phyloP scores from a whole-genome alignment of 495 filamentous ascomycete genomes.

The Hyaloscypha variabilis region DNA sequence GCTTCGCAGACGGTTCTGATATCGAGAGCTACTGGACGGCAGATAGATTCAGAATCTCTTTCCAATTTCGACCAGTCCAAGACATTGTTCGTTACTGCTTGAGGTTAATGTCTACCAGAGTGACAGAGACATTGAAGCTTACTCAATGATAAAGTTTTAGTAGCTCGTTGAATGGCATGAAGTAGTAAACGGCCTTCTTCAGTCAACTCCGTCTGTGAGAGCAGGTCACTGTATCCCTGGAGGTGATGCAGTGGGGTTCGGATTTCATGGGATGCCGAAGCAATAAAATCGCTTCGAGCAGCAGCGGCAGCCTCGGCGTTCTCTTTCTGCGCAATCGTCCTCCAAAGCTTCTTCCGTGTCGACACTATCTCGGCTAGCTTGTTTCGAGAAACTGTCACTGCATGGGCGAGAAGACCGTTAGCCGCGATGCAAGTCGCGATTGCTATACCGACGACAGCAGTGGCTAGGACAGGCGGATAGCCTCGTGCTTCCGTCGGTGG shows the following conservation, averaged over 20 bases:
- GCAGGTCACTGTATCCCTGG: conserved; percentile 34
- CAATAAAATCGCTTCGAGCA: conserved; percentile 34
- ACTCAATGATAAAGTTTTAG: conserved; percentile 35
- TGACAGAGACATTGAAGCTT: neutral
- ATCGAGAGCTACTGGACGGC: conserved; percentile 32
- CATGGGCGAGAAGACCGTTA: conserved; percentile 35
- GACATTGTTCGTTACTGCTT: conserved; percentile 35
- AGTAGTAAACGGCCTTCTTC: conserved; percentile 34
- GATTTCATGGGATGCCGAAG: conserved; percentile 36
- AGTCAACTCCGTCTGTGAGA: conserved; percentile 33
- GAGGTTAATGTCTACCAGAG: conserved; percentile 4
- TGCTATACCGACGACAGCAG: conserved; percentile 31
- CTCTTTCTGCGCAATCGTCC: conserved; percentile 35
- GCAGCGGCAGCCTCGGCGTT: conserved; percentile 34
- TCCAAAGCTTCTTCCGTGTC: conserved; percentile 34
- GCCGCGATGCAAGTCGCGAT: conserved; percentile 34
- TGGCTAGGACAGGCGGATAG: conserved; percentile 31
- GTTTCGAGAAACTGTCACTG: conserved; percentile 33
- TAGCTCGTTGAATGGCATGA: conserved; percentile 33
- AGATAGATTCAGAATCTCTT: conserved; percentile 28
- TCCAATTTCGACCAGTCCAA: conserved; percentile 36
- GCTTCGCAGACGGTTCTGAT: conserved; percentile 35
- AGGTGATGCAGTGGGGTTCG: conserved; percentile 37
- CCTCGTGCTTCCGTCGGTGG: conserved; percentile 26
- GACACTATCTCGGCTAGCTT: conserved; percentile 35